Evolutionary conservation across 2,329 filamentous ascomycete species (phyloP), one percentile per base, ranked within the genome.

Genomic region (Neofusicoccum laricinum): DNA sequence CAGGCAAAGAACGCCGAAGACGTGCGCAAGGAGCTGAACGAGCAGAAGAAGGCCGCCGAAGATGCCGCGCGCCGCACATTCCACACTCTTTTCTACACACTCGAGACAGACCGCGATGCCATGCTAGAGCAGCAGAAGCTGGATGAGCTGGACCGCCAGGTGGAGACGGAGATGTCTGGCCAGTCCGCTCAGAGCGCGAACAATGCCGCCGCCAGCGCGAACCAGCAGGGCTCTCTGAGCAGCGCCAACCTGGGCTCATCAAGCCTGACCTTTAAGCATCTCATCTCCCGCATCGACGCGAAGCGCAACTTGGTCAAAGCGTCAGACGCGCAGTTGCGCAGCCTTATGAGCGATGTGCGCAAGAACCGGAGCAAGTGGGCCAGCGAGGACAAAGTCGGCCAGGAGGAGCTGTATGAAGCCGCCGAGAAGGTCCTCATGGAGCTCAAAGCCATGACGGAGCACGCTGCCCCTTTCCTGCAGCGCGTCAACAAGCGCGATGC

Each of bases 361-460:
- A 99, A 98, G 78, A 98, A 98, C 71, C 86, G 95, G 71, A 98
- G 94, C 78, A 99, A 99, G 79, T 99, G 95, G 95, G 94, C 95
- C 3, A 98, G 91, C 75, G 95, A 98, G 77, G 95, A 99, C 71
- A 95, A 96, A 70, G 90, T 99, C 67, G 94, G 95, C 66, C 95
- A 99, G 78, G 95, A 99, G 77, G 95, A 99, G 78, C 84, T 99
- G 5, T 99, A 99, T 75, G 95, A 99, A 80, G 92, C 95, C 11
- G 84, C 95, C 14, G 95, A 99, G 76, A 98, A 98, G 80, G 95
- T 99, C 61, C 84, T 99, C 72, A 96, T 93, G 73, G 94, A 98
- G 76, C 87, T 99, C 64, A 98, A 98, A 78, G 95, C 95, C 40
- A 93, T 96, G 81, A 97, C 93, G 1, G 95, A 99, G 77, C 96